Percentiles rank a stretch among this genome's conserved stretches.
These are phyloP conservation scores for Rhododendron griersonianum DNA, from an alignment of 148 eudicot genomes.

Conservation along the genomic window DNA sequence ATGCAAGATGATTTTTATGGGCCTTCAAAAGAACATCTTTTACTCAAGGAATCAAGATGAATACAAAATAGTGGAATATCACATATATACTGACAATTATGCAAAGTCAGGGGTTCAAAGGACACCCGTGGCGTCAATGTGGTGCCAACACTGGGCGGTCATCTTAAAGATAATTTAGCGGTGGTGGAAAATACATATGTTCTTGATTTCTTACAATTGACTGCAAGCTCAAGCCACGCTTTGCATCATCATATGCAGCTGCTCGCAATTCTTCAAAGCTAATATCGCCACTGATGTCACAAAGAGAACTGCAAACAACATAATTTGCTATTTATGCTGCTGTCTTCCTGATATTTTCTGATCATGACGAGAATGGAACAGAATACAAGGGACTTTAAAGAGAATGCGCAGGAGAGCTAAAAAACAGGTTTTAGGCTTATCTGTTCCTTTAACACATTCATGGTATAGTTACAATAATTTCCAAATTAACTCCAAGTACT, in stretches of 20 bases:
- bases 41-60: background rate
- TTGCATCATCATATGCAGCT: conserved; percentile 82
- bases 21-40: background rate
- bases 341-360: background rate
- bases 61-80: background rate
- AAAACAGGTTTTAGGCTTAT: background rate
- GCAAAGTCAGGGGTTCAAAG: background rate
- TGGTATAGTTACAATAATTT: background rate
- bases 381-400: background rate
- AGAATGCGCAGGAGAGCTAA: background rate
- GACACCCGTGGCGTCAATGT: background rate
- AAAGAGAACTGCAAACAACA: conserved; percentile 63
- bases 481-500: background rate
- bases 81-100: background rate
- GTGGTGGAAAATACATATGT: background rate
- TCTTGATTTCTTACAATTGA: conserved; percentile 58
- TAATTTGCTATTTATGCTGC: background rate
- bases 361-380: background rate
- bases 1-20: background rate
- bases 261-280: conserved; percentile 90
- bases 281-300: conserved; percentile 82
- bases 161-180: background rate
- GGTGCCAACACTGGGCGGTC: background rate
- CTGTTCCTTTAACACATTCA: background rate
- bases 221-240: conserved; percentile 62